Conservation (phyloP, 2,329 filamentous ascomycete species). For the Amesomyces nigricolor region DNA sequence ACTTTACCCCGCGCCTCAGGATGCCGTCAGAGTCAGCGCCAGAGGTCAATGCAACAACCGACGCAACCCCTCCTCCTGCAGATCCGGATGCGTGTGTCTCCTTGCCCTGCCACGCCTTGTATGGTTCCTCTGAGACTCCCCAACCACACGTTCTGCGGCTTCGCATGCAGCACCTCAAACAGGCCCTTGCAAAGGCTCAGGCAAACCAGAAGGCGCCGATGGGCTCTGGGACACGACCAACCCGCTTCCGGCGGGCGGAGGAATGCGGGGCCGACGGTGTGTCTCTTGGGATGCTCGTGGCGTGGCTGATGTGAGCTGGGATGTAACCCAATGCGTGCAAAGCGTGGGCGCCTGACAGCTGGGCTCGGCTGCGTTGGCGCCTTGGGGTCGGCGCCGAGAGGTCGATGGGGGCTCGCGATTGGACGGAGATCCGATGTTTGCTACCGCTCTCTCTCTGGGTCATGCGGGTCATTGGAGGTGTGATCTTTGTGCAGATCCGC, state of each 20-base stretch:
- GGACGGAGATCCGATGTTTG: conserved; percentile 16
- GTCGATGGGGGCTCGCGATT: conserved; percentile 17
- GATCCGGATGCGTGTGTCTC: background rate
- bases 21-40: background rate
- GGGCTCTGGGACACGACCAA: conserved; percentile 4
- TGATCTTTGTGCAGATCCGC: conserved; percentile 3
- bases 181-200: conserved; percentile 6
- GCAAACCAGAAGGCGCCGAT: conserved; percentile 8
- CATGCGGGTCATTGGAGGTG: conserved; percentile 19
- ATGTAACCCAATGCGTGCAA: conserved; percentile 15
- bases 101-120: conserved; percentile 1
- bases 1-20: conserved; percentile 18
- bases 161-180: conserved; percentile 22
- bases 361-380: conserved; percentile 16
- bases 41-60: background rate
- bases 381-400: conserved; percentile 10
- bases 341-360: conserved; percentile 17
- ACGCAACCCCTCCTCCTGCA: background rate
- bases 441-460: conserved; percentile 10
- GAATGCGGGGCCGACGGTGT: conserved; percentile 12
- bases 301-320: conserved; percentile 23
- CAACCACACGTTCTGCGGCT: conserved; percentile 1
- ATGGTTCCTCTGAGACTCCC: background rate
- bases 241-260: conserved; percentile 14
- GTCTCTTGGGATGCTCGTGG: conserved; percentile 1